phyloP scores from a whole-genome alignment of 768 basidiomycete genomes.

The Russula compacta region DNA sequence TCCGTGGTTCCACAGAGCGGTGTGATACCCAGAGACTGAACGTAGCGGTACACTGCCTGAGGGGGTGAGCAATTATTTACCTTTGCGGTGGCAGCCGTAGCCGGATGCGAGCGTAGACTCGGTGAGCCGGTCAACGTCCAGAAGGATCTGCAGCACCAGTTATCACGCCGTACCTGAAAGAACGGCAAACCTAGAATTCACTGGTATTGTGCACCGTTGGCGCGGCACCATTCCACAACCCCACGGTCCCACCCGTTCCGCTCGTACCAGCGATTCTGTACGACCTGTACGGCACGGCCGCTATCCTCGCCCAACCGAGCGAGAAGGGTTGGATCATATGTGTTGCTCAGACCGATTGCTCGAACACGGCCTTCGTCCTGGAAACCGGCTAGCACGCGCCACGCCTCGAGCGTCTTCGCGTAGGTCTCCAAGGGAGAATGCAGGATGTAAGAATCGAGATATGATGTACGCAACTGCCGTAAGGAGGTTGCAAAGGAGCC shows the following conservation, averaged over 20 bases:
- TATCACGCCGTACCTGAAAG: background rate
- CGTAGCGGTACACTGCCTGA: constrained; percentile 61
- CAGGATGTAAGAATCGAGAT: constrained; percentile 70
- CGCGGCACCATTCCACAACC: constrained; percentile 55
- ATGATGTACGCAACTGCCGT: constrained; percentile 57
- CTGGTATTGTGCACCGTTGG: constrained; percentile 66
- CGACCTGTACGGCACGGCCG: constrained; percentile 48
- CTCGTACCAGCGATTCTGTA: constrained; percentile 83
- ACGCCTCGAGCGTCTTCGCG: constrained; percentile 58
- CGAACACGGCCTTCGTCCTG: constrained; percentile 57
- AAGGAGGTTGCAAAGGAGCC: constrained; percentile 58
- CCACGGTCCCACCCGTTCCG: constrained; percentile 67
- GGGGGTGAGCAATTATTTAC: constrained; percentile 46
- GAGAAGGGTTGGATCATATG: constrained; percentile 54
- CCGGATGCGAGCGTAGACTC: constrained; percentile 42
- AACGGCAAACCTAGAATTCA: constrained; percentile 26
- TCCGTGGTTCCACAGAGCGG: constrained; percentile 72
- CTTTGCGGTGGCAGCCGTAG: constrained; percentile 36
- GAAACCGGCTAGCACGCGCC: constrained; percentile 49
- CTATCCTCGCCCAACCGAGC: constrained; percentile 42
- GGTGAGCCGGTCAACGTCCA: constrained; percentile 84
- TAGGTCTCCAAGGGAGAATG: constrained; percentile 62
- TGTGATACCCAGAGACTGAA: constrained; percentile 54
- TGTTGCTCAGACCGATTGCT: constrained; percentile 69
- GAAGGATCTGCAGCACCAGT: constrained; percentile 48